Base-by-base conservation (phyloP, 2,329 filamentous ascomycete species). In the Alternaria hordeiaustralica region DNA sequence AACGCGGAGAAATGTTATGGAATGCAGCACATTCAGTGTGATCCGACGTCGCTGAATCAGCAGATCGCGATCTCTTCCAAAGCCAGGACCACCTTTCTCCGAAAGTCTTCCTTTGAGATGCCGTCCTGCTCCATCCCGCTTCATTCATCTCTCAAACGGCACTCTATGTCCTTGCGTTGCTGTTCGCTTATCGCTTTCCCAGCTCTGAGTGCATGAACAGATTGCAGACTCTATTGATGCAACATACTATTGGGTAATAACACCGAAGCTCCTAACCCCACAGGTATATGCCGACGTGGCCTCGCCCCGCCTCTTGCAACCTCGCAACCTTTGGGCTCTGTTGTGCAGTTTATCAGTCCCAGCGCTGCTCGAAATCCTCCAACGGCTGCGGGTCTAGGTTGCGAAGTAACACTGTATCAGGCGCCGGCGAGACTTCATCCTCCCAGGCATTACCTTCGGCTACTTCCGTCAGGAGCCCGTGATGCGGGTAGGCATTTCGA, bases 111-210 rank as follows among this genome's bases (percentile, higher is more conserved):
- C 36, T 41, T 18, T 10, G 9, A 9, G 8, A 18, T 10, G 15
- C 36, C 4, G 3, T 4, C 10, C 33, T 36, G 15, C 13, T 36
- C 5, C 12, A 30, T 5, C 12, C 12, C 28, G 3, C 12, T 23
- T 53, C 49, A 4, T 51, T 33, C 3, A n/a, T 11, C 4, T 23
- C 2, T 12, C 20, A 6, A 13, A 0, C 12, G 8, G 11, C 11
- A 36, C 9, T 36, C 13, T 25, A 9, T 25, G 3, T 3, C 21
- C 8, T 23, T 2, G 1, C 5, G 0, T 53, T 51, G 13, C 7
- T 33, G 4, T 0, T 18, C 1, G 6, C 12, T 12, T 6, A 5
- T 41, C n/a, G 13, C 20, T n/a, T 13, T 3, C 2, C 21, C 9
- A 12, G 1, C 15, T 53, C 2, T 41, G 2, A 2, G n/a, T n/a